Percentiles rank a stretch among this genome's conserved stretches.
phyloP scores from a whole-genome alignment of 805 yeast species.

The Brettanomyces sp. region DNA sequence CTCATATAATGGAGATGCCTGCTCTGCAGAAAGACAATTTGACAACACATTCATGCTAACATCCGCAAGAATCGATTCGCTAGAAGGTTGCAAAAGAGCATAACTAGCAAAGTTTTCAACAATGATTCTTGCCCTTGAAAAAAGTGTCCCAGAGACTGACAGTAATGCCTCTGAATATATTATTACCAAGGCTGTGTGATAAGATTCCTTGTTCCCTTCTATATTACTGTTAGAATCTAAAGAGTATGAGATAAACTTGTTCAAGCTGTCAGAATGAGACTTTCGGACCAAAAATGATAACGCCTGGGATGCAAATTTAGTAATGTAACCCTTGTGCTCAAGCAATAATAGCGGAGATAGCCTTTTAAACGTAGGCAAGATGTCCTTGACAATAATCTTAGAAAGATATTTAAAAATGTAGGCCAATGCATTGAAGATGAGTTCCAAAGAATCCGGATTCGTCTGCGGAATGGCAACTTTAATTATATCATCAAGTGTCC shows the following conservation, averaged over 20 bases:
- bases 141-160: slow-evolving; percentile 62
- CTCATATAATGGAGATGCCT: slow-evolving; percentile 36
- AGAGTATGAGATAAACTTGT: slow-evolving; percentile 33
- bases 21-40: slow-evolving; percentile 39
- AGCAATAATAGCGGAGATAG: slow-evolving; percentile 57
- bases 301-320: slow-evolving; percentile 86
- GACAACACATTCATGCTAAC: slow-evolving; percentile 42
- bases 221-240: slow-evolving; percentile 23
- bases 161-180: slow-evolving; percentile 68
- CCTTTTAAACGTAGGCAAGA: slow-evolving; percentile 58
- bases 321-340: slow-evolving; percentile 49
- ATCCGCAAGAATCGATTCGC: slow-evolving; percentile 46
- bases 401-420: slow-evolving; percentile 83
- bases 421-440: slow-evolving; percentile 78
- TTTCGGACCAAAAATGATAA: slow-evolving; percentile 75
- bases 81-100: slow-evolving; percentile 14
- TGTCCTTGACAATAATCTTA: slow-evolving; percentile 48
- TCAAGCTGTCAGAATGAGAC: slow-evolving; percentile 39
- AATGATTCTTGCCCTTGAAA: slow-evolving; percentile 56
- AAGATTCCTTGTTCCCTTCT: slow-evolving; percentile 27
- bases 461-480: slow-evolving; percentile 38
- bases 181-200: slow-evolving; percentile 46
- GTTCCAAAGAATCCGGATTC: slow-evolving; percentile 61
- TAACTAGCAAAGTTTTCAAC: slow-evolving; percentile 27
- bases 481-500: slow-evolving; percentile 42